Percentiles rank a stretch among this genome's conserved stretches.
Conservation (phyloP, 2,329 filamentous ascomycete species). For the Fusarium verrucosum region DNA sequence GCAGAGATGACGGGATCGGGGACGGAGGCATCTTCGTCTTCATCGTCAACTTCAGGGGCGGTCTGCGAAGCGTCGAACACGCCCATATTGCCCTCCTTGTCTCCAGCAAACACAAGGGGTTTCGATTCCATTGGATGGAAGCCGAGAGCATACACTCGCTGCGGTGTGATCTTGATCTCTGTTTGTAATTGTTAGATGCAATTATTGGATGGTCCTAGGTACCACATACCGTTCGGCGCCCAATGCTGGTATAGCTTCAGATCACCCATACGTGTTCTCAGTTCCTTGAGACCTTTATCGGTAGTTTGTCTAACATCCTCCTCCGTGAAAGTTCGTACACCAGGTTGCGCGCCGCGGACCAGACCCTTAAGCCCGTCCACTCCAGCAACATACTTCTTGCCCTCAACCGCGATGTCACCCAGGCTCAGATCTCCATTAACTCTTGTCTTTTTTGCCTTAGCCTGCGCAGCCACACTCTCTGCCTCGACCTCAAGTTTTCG, state of each 20-base stretch:
- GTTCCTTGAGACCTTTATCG: conserved; percentile 75
- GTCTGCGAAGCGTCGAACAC: conserved; percentile 89
- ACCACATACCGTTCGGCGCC: conserved; percentile 74
- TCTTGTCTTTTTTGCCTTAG: conserved; percentile 66
- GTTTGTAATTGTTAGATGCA: neutral
- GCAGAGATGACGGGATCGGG: conserved; percentile 84
- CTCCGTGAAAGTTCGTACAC: conserved; percentile 85
- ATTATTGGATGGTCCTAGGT: too few species aligned
- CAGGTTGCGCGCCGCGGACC: conserved; percentile 76
- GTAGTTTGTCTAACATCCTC: conserved; percentile 83
- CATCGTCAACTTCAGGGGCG: conserved; percentile 66
- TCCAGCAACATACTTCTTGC: conserved; percentile 76
- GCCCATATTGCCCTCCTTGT: conserved; percentile 91
- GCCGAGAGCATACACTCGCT: conserved; percentile 84
- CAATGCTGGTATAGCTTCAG: conserved; percentile 85
- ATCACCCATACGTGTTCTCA: conserved; percentile 80
- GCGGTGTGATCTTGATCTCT: conserved; percentile 92
- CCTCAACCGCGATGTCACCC: conserved; percentile 80
- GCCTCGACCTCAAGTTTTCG: conserved; percentile 62
- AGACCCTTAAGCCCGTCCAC: conserved; percentile 70
- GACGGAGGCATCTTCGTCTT: conserved; percentile 73
- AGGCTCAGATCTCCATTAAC: conserved; percentile 71
- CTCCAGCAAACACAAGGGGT: conserved; percentile 88
- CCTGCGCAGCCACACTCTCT: conserved; percentile 52
- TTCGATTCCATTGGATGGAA: conserved; percentile 91